A percentile compares a stretch with the other conserved stretches of the same genome.
These are phyloP conservation scores for Amniculicola lignicola DNA, from an alignment of 495 filamentous ascomycete species.

Conservation along the genomic window DNA sequence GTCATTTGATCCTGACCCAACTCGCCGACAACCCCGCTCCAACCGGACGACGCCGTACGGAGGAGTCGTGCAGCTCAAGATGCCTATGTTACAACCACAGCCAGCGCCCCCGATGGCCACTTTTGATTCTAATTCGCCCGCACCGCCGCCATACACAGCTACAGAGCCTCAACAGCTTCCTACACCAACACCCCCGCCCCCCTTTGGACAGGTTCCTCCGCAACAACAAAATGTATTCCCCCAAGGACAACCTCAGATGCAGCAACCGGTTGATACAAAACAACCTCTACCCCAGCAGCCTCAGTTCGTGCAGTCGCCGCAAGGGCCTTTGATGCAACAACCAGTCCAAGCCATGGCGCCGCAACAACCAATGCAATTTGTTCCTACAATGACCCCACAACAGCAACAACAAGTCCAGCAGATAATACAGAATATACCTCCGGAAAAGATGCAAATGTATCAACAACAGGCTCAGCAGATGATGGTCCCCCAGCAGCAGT, in stretches of 20 bases:
- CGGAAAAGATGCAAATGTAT: conserved; percentile 30
- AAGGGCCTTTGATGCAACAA: conserved; percentile 18
- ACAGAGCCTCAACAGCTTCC: conserved; percentile 10
- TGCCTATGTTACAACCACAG: conserved; percentile 16
- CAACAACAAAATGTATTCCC: conserved; percentile 17
- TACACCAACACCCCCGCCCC: conserved; percentile 6
- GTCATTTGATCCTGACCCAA: no score
- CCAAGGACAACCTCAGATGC: conserved; percentile 6
- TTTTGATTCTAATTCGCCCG: conserved; percentile 14
- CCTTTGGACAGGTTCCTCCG: conserved; percentile 4
- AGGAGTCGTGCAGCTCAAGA: no score
- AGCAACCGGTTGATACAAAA: conserved; percentile 4
- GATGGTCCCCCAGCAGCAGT: conserved; percentile 14
- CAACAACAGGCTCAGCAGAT: conserved; percentile 33
- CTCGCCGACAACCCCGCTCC: no score
- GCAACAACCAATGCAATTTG: conserved; percentile 27
- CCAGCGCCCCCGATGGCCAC: conserved; percentile 9
- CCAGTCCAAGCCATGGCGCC: conserved; percentile 13
- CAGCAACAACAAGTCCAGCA: conserved; percentile 32
- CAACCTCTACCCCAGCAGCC: conserved; percentile 10
- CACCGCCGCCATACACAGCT: conserved; percentile 22
- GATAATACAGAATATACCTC: conserved; percentile 30
- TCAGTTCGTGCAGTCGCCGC: conserved; percentile 11
- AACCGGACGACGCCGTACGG: no score
- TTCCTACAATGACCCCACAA: conserved; percentile 22